Percentiles rank a stretch among this genome's conserved stretches.
Conservation (phyloP, 805 yeast genomes). For the Pichia nakasei region DNA sequence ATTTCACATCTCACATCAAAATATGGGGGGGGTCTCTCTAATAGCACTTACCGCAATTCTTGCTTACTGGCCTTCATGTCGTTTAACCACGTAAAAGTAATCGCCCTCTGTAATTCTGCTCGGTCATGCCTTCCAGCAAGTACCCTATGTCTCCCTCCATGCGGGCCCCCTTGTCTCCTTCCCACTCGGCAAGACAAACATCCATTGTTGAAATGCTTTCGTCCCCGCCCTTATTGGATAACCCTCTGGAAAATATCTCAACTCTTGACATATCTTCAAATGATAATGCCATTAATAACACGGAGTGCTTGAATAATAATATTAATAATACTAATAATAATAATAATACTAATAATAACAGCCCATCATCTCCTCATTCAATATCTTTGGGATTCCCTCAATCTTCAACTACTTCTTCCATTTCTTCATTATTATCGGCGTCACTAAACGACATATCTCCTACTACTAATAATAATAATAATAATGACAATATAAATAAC, state of each 20-base stretch:
- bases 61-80: too few species aligned
- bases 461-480: constrained; percentile 7
- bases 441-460: neutral
- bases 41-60: too few species aligned
- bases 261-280: constrained; percentile 5
- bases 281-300: too few species aligned
- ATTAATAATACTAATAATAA: neutral
- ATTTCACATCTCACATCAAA: too few species aligned
- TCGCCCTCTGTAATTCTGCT: too few species aligned
- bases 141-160: constrained; percentile 29
- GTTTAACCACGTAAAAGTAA: too few species aligned
- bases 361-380: neutral
- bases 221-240: constrained; percentile 62
- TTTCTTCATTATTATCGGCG: constrained; percentile 4
- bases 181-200: constrained; percentile 40
- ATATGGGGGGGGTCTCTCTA: too few species aligned
- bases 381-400: constrained; percentile 3
- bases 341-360: neutral
- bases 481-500: constrained; percentile 3
- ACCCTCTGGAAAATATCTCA: constrained; percentile 5
- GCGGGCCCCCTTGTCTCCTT: constrained; percentile 28
- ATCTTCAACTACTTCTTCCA: constrained; percentile 3
- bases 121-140: constrained; percentile 21
- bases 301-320: neutral
- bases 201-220: constrained; percentile 69